phyloP scores from a whole-genome alignment of 1,284 basidiomycete species.

The Singerocomus rubriflavus region DNA sequence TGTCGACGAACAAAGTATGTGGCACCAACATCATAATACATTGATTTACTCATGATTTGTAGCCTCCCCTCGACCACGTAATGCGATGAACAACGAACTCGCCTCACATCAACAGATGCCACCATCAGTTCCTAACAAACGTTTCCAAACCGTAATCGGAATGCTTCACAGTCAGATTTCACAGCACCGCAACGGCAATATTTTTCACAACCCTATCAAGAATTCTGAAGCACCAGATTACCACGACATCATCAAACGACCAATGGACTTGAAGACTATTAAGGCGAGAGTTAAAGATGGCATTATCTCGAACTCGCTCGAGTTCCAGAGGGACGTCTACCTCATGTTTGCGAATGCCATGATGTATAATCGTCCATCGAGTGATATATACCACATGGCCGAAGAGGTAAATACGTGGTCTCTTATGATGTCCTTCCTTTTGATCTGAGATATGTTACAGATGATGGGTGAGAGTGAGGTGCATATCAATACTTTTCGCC shows the following conservation, averaged over 20 bases:
- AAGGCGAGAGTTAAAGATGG: conserved; percentile 82
- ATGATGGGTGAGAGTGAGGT: conserved; percentile 85
- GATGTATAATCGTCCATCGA: conserved; percentile 88
- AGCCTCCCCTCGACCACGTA: conserved; percentile 23
- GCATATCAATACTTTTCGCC: conserved; percentile 72
- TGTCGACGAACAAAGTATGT: conserved; percentile 57
- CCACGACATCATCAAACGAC: conserved; percentile 83
- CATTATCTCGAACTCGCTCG: conserved; percentile 71
- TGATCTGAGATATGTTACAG: conserved; percentile 36
- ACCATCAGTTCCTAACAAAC: conserved; percentile 51
- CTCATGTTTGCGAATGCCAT: conserved; percentile 95
- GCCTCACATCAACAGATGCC: conserved; percentile 26
- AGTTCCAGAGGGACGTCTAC: conserved; percentile 87
- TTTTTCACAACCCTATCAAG: conserved; percentile 90
- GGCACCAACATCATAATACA: too few species aligned
- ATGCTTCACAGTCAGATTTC: conserved; percentile 81
- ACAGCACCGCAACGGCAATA: conserved; percentile 80
- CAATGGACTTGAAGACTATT: conserved; percentile 92
- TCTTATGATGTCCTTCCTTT: conserved; percentile 3
- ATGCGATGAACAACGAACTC: conserved; percentile 16
- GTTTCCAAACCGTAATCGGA: conserved; percentile 76
- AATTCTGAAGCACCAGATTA: conserved; percentile 87
- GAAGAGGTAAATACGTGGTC: conserved; percentile 60
- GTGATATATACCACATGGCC: conserved; percentile 85
- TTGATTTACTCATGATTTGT: conserved; percentile 9